These are phyloP conservation scores for Debaryomyces subglobosus DNA, from an alignment of 1,139 yeast genomes.

Conservation along the genomic window DNA sequence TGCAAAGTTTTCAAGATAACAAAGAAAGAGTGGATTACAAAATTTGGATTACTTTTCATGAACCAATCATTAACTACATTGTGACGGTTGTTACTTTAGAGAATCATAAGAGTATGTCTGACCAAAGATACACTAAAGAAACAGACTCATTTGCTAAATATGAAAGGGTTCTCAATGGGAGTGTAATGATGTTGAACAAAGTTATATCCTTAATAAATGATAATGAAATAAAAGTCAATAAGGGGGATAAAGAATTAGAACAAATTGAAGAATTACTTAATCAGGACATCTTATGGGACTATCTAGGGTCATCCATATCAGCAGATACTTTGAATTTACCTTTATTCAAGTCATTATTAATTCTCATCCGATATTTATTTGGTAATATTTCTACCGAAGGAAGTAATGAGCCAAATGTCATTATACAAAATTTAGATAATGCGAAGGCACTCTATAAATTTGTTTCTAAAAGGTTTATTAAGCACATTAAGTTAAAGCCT, in stretches of 20 bases:
- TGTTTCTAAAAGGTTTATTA: conserved; percentile 53
- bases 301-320: conserved; percentile 29
- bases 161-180: conserved; percentile 56
- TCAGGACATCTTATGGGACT: conserved; percentile 49
- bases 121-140: conserved; percentile 67
- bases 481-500: conserved; percentile 49
- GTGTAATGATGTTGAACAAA: conserved; percentile 53
- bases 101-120: conserved; percentile 66
- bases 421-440: conserved; percentile 16
- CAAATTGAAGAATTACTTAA: conserved; percentile 35
- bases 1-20: conserved; percentile 59
- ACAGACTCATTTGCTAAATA: conserved; percentile 74
- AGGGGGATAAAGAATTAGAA: conserved; percentile 11
- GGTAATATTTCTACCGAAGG: conserved; percentile 12
- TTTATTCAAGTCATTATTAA: conserved; percentile 49
- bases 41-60: conserved; percentile 61
- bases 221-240: conserved; percentile 12
- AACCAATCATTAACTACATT: conserved; percentile 58
- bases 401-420: conserved; percentile 11
- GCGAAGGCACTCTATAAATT: conserved; percentile 42
- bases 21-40: conserved; percentile 54
- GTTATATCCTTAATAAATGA: conserved; percentile 29
- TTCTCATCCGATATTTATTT: conserved; percentile 30
- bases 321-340: conserved; percentile 41
- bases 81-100: conserved; percentile 58